phyloP scores from a whole-genome alignment of 768 basidiomycete genomes.

The Lenzites betulinus region DNA sequence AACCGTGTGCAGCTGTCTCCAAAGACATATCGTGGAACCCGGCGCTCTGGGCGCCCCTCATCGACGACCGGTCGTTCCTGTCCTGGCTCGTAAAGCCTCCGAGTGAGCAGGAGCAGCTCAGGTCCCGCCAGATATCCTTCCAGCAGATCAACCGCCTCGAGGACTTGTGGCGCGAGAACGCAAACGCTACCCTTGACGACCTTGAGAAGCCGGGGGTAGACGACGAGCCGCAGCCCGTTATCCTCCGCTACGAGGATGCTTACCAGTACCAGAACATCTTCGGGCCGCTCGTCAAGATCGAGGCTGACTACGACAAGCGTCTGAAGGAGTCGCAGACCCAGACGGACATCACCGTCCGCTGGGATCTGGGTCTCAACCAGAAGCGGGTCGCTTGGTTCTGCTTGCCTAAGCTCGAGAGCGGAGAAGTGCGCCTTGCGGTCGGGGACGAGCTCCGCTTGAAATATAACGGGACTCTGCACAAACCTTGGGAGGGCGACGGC shows the following conservation, averaged over 20 bases:
- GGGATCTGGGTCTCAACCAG: conserved; percentile 98
- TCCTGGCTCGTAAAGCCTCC: conserved; percentile 99
- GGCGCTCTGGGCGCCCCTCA: conserved; percentile 95
- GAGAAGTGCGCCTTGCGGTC: conserved; percentile 94
- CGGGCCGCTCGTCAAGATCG: conserved; percentile 98
- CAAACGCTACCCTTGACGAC: conserved; percentile 92
- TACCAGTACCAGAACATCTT: conserved; percentile 99
- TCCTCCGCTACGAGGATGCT: conserved; percentile 94
- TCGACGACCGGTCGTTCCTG: conserved; percentile 98
- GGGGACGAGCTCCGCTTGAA: conserved; percentile 93
- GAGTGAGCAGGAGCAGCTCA: conserved; percentile 91
- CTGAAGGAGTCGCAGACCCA: conserved; percentile 99
- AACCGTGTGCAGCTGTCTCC: conserved; percentile 96
- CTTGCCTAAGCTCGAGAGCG: conserved; percentile 95
- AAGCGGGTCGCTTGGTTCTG: conserved; percentile 99
- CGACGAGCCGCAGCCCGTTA: conserved; percentile 93
- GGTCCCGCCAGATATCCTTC: conserved; percentile 96
- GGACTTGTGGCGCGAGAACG: conserved; percentile 97
- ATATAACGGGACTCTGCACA: conserved; percentile 87
- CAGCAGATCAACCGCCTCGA: conserved; percentile 96
- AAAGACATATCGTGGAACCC: conserved; percentile 99
- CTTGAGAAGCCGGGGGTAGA: conserved; percentile 97
- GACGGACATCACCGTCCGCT: conserved; percentile 92
- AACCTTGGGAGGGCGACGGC: conserved; percentile 95
- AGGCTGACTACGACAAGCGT: conserved; percentile 97